Percentiles rank a stretch among this genome's conserved stretches.
These are phyloP conservation scores for Leptographium procerum DNA, from an alignment of 2,329 filamentous ascomycete genomes.

Conservation along the genomic window DNA sequence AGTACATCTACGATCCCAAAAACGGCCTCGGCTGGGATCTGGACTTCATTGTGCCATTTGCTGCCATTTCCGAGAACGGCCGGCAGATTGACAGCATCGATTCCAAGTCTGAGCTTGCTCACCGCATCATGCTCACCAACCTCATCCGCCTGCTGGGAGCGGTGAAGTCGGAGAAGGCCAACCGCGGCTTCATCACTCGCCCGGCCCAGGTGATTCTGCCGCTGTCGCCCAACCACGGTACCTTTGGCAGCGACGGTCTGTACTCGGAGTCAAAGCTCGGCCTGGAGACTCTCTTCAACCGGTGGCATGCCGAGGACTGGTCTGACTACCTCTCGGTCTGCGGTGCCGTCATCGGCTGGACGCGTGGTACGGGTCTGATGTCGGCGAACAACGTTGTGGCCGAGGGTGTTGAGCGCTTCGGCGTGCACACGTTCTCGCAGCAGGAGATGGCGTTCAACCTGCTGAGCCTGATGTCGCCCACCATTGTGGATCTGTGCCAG, in stretches of 20 bases:
- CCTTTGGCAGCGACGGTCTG: conserved; percentile 92
- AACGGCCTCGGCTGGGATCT: conserved; percentile 96
- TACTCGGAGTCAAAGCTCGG: conserved; percentile 95
- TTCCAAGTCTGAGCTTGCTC: conserved; percentile 93
- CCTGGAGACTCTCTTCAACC: conserved; percentile 93
- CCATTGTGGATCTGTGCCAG: conserved; percentile 92
- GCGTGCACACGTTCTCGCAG: conserved; percentile 96
- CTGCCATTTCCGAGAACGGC: conserved; percentile 93
- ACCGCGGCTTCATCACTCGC: conserved; percentile 82
- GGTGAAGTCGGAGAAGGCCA: conserved; percentile 83
- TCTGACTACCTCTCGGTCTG: conserved; percentile 95
- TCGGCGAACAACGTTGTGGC: conserved; percentile 63
- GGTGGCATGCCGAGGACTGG: conserved; percentile 98
- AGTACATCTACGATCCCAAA: conserved; percentile 96
- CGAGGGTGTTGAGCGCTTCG: conserved; percentile 90
- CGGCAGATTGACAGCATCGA: conserved; percentile 95
- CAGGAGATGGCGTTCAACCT: conserved; percentile 99
- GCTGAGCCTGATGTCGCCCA: conserved; percentile 87
- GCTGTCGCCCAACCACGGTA: conserved; percentile 94
- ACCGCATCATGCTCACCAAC: conserved; percentile 98
- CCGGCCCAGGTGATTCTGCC: conserved; percentile 94
- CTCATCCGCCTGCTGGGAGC: conserved; percentile 79
- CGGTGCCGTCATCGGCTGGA: conserved; percentile 98
- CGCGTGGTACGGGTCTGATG: conserved; percentile 83
- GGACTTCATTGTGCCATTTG: conserved; percentile 91